Conservation (phyloP, 805 yeast species). For the Saturnispora kantuleensis region DNA sequence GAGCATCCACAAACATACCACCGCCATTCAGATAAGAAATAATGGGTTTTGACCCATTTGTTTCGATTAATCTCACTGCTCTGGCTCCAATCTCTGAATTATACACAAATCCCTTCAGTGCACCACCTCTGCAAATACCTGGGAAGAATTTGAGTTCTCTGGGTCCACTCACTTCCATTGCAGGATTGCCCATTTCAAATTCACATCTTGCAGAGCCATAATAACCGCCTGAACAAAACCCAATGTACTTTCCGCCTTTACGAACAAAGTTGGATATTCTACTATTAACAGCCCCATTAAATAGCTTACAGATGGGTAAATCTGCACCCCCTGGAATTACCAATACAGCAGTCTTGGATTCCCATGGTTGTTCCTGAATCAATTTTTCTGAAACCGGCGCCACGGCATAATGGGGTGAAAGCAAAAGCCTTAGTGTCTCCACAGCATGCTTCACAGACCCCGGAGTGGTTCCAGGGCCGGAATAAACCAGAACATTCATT, state of each 20-base stretch:
- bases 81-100: conserved; percentile 68
- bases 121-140: conserved; percentile 76
- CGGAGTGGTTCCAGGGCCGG: conserved; percentile 75
- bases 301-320: conserved; percentile 64
- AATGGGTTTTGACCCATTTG: conserved; percentile 4
- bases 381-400: conserved; percentile 54
- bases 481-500: conserved; percentile 70
- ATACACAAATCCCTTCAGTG: conserved; percentile 71
- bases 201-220: conserved; percentile 68
- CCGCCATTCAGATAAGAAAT: conserved; percentile 80
- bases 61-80: conserved; percentile 35
- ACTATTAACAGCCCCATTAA: conserved; percentile 61
- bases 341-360: conserved; percentile 60
- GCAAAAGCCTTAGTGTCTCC: conserved; percentile 59
- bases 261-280: conserved; percentile 55
- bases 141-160: conserved; percentile 78
- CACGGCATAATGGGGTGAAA: conserved; percentile 88
- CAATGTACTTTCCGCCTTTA: conserved; percentile 74
- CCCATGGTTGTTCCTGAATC: conserved; percentile 81
- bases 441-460: conserved; percentile 80
- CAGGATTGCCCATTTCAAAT: conserved; percentile 66
- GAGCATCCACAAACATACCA: conserved; percentile 71
- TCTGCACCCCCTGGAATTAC: conserved; percentile 98
- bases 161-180: conserved; percentile 73
- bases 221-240: conserved; percentile 95